A percentile compares a stretch with the other conserved stretches of the same genome.
Evolutionary conservation across 495 filamentous ascomycete species (phyloP).

Genomic region (Aspergillus bertholletiae): DNA sequence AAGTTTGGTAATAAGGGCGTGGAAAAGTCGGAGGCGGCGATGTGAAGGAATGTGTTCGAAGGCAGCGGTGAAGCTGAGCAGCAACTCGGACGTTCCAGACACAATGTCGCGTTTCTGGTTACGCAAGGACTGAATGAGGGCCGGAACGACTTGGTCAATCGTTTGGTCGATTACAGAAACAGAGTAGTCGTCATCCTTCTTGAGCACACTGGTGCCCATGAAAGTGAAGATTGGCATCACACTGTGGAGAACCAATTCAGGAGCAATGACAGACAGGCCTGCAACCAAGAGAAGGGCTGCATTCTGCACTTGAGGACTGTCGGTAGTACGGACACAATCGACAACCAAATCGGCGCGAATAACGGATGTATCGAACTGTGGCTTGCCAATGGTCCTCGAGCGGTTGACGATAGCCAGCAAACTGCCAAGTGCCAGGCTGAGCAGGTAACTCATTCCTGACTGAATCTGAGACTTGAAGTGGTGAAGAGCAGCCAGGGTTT

Average conservation of each 20-base stretch:
- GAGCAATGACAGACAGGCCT: slow-evolving; percentile 73
- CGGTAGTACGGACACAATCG: slow-evolving; percentile 83
- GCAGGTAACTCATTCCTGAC: slow-evolving; percentile 81
- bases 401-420: slow-evolving; percentile 75
- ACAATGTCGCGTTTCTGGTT: slow-evolving; percentile 73
- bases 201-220: slow-evolving; percentile 83
- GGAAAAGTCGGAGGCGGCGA: slow-evolving; percentile 74
- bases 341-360: slow-evolving; percentile 85
- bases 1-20: slow-evolving; percentile 71
- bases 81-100: slow-evolving; percentile 74
- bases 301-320: slow-evolving; percentile 88
- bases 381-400: slow-evolving; percentile 55
- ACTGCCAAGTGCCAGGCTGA: slow-evolving; percentile 71
- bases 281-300: slow-evolving; percentile 85
- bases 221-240: slow-evolving; percentile 99
- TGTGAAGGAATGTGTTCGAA: slow-evolving; percentile 92
- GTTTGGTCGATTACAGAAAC: slow-evolving; percentile 85
- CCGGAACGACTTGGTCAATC: slow-evolving; percentile 84
- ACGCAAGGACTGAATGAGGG: slow-evolving; percentile 80
- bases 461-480: slow-evolving; percentile 67
- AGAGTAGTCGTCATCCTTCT: slow-evolving; percentile 92
- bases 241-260: slow-evolving; percentile 86
- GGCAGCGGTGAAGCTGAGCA: slow-evolving; percentile 88
- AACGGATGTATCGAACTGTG: slow-evolving; percentile 66
- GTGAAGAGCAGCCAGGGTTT: slow-evolving; percentile 76